Percentiles rank a stretch among this genome's conserved stretches.
Conservation (phyloP, 371 early-diverging fungal genomes). For the Encephalitozoon romaleae region DNA sequence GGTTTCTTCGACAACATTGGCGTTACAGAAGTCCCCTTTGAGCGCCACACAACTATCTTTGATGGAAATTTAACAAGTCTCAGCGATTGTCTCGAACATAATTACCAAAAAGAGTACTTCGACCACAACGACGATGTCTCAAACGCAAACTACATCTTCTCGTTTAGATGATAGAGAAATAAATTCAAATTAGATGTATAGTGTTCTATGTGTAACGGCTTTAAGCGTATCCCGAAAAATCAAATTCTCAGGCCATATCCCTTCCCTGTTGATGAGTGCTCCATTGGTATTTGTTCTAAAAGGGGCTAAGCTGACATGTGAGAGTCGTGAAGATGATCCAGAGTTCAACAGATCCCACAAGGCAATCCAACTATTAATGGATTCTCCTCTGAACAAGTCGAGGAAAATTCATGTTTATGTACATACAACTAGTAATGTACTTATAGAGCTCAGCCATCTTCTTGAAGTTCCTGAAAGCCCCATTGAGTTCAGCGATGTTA, state of each 20-base stretch:
- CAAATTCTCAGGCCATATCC: not conserved
- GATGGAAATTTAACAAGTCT: constrained; percentile 56
- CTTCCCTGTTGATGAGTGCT: not conserved
- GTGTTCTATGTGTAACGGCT: not conserved
- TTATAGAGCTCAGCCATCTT: constrained; percentile 29
- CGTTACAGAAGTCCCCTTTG: constrained; percentile 55
- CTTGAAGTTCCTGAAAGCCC: not conserved
- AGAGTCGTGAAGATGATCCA: not conserved
- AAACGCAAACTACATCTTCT: constrained; percentile 35
- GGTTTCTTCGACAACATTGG: constrained; percentile 57
- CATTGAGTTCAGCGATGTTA: not conserved
- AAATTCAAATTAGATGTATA: constrained; percentile 8
- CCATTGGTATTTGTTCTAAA: not conserved
- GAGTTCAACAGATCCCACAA: not conserved
- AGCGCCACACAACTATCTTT: constrained; percentile 54
- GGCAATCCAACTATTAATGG: not conserved
- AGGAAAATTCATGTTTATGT: constrained; percentile 24
- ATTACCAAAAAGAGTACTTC: constrained; percentile 1
- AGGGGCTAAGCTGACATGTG: not conserved
- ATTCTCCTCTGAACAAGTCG: constrained; percentile 44
- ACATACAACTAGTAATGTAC: constrained; percentile 20
- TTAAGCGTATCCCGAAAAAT: not conserved
- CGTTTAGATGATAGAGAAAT: constrained; percentile 46
- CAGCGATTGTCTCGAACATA: constrained; percentile 27
- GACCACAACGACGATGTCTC: constrained; percentile 4